phyloP scores from a whole-genome alignment of 768 basidiomycete genomes.

The Dioszegia hungarica region DNA sequence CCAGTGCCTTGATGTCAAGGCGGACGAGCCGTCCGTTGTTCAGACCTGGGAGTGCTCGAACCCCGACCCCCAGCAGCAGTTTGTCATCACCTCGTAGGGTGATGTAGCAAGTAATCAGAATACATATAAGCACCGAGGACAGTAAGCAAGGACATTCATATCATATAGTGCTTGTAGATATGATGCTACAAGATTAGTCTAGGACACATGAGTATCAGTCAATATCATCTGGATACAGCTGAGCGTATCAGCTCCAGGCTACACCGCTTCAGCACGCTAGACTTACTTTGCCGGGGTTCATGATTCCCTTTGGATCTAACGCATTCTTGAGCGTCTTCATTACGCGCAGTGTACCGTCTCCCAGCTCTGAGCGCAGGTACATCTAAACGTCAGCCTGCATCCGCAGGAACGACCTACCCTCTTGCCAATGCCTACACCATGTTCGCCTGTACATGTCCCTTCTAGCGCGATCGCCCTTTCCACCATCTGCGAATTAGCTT shows the following conservation, averaged over 20 bases:
- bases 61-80: slow-evolving; percentile 3
- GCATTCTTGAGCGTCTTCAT: slow-evolving; percentile 75
- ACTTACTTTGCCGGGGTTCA: slow-evolving; percentile 73
- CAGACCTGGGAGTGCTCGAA: slow-evolving; percentile 7
- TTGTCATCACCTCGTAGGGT: not conserved
- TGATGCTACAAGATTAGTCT: no score
- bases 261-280: not conserved
- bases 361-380: slow-evolving; percentile 73
- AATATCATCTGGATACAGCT: slow-evolving; percentile 3
- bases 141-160: no score
- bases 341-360: slow-evolving; percentile 68
- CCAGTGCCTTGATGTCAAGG: not conserved
- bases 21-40: not conserved
- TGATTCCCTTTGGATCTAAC: slow-evolving; percentile 65
- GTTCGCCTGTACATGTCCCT: slow-evolving; percentile 57
- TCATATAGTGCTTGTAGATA: no score
- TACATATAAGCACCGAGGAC: no score
- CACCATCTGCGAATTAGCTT: slow-evolving; percentile 31
- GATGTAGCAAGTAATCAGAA: no score
- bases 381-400: slow-evolving; percentile 5
- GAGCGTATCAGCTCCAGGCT: not conserved
- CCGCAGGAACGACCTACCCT: slow-evolving; percentile 54
- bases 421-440: slow-evolving; percentile 81
- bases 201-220: no score
- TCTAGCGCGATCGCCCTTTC: slow-evolving; percentile 49